Conservation (phyloP, 345 rosid species). For the Euphorbia lathyris region DNA sequence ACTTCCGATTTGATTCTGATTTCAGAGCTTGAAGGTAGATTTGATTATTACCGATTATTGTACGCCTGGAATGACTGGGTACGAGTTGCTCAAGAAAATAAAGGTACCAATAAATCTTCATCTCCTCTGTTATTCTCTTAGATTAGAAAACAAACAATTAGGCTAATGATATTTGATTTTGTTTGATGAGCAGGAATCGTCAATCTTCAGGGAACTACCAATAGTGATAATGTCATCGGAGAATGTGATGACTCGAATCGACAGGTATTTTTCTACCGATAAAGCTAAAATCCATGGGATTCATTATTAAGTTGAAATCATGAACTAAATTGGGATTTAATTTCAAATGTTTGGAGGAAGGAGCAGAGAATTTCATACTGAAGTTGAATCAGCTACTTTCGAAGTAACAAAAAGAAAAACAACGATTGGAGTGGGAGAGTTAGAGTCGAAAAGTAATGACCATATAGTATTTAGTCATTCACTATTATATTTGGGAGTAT, state of each 20-base stretch:
- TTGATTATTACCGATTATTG: constrained; percentile 92
- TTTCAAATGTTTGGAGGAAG: constrained; percentile 96
- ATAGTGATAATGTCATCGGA: constrained; percentile 98
- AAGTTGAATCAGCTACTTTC: constrained; percentile 23
- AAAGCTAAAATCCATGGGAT: too few species aligned
- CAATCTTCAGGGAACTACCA: constrained; percentile 65
- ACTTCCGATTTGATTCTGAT: background rate
- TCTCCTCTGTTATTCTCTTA: background rate
- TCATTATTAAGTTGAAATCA: too few species aligned
- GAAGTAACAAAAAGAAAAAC: background rate
- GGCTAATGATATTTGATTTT: background rate
- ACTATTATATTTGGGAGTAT: too few species aligned
- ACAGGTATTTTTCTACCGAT: constrained; percentile 69
- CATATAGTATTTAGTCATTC: too few species aligned
- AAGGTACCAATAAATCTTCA: constrained; percentile 45
- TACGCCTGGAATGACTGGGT: constrained; percentile 99
- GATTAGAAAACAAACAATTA: background rate
- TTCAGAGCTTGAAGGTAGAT: constrained; percentile 80
- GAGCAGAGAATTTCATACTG: constrained; percentile 83
- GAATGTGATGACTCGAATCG: constrained; percentile 71
- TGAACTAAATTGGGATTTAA: too few species aligned
- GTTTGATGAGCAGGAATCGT: constrained; percentile 56
- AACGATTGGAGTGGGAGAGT: constrained; percentile 3
- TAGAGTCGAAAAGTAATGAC: background rate
- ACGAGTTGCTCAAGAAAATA: constrained; percentile 87